A percentile compares a stretch with the other conserved stretches of the same genome.
Conservation (phyloP, 345 rosid genomes). For the Eucalyptus fibrosa region DNA sequence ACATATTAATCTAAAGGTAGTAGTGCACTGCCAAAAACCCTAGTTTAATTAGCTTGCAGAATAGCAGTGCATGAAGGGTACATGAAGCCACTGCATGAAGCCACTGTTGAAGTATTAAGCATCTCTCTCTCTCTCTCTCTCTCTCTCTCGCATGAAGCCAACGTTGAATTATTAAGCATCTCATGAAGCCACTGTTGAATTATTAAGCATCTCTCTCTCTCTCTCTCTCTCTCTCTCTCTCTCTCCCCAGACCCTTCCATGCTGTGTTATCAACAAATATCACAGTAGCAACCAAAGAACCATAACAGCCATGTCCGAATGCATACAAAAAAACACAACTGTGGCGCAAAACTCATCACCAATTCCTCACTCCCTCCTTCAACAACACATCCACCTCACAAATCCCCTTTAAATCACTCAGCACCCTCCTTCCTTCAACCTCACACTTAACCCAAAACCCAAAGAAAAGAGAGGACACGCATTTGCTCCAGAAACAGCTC, state of each 20-base stretch:
- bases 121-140: neutral
- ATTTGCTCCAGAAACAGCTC: neutral
- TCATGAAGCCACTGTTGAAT: neutral
- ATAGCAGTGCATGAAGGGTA: neutral
- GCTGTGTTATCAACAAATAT: neutral
- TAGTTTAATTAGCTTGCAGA: neutral
- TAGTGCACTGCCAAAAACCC: neutral
- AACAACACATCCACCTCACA: conserved; percentile 27
- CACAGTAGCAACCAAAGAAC: neutral
- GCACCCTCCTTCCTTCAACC: neutral
- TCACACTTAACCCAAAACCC: neutral
- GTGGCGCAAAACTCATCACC: neutral
- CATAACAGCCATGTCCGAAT: neutral
- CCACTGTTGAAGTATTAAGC: neutral
- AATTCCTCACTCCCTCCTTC: conserved; percentile 11
- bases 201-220: neutral
- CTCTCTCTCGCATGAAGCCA: neutral
- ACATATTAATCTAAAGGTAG: neutral
- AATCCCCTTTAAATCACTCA: conserved; percentile 6
- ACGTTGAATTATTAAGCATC: no score
- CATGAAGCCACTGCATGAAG: neutral
- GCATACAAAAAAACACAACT: conserved; percentile 13
- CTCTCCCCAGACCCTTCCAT: neutral
- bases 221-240: neutral
- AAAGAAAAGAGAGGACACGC: neutral